Base-by-base conservation (phyloP, 108 stramenopile species). In the Nitzschia sp. region DNA sequence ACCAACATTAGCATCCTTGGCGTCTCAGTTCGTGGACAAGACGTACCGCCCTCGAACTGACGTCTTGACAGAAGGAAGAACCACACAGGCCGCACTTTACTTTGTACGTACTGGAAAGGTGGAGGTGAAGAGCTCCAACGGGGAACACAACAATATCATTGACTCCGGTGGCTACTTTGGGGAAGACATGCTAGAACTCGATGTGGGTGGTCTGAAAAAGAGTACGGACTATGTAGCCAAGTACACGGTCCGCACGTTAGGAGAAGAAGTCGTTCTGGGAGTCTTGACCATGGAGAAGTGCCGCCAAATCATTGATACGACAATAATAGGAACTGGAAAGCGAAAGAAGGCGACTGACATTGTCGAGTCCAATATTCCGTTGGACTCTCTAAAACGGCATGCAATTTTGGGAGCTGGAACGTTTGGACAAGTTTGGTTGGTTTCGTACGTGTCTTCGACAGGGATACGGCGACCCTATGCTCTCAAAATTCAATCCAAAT, bases 401-500 rank as follows among this genome's bases (percentile, higher is more conserved):
- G 63, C 25, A 23, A 59, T 62, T 60, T 51, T 51, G n/a, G 49
- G 49, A 51, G 49, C 49, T 21, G 49, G 49, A 64, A 83, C 85
- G 13, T 77, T 97, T 66, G 96, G 93, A 24, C 83, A 95, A 60
- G 94, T 95, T 19, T 86, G 90, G 82, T 69, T 95, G 17, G 90
- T 87, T 27, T 75, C 25, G 3, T 21, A 75, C 49, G 27, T 17
- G 33, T 25, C 45, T 60, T 71, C 55, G 26, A 46, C 25, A 45
- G 77, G 64, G 24, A 68, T 9, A 31, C 72, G 18, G 66, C 78
- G 46, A 33, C 80, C 80, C 2, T 97, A 92, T 74, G 97, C 97
- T 9, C 79, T 97, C 30, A 97, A 97, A 70, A 79, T 94, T 30
- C 93, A 94, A 66, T 80, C 81, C 6, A 97, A 97, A 71, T 76